A percentile compares a stretch with the other conserved stretches of the same genome.
These are phyloP conservation scores for Globisporangium acanthophoron DNA, from an alignment of 352 stramenopile species.

Conservation along the genomic window DNA sequence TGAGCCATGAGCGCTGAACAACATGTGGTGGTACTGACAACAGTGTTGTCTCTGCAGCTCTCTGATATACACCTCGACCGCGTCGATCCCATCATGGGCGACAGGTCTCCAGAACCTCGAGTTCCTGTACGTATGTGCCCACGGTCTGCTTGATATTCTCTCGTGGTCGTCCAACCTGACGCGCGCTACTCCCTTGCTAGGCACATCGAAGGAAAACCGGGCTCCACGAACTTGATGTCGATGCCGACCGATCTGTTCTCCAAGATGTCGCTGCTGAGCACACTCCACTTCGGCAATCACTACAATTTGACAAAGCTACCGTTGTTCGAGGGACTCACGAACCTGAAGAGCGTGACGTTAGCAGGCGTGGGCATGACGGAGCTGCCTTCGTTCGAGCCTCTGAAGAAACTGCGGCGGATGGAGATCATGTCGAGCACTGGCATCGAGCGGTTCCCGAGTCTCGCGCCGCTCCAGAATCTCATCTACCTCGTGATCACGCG, in stretches of 20 bases:
- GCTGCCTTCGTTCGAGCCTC: slow-evolving; percentile 15
- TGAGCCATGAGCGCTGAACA: not conserved
- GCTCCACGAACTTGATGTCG: not conserved
- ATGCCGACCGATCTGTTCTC: slow-evolving; percentile 21
- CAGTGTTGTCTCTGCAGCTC: slow-evolving; percentile 9
- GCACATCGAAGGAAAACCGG: not conserved
- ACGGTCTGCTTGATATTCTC: too few species aligned
- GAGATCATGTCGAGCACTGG: slow-evolving; percentile 12
- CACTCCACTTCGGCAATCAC: slow-evolving; percentile 25
- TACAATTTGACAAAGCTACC: slow-evolving; percentile 13
- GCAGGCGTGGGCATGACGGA: slow-evolving; percentile 16
- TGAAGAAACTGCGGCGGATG: slow-evolving; percentile 19
- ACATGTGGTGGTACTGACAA: not conserved
- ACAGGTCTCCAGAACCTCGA: slow-evolving; percentile 20
- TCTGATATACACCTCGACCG: slow-evolving; percentile 19
- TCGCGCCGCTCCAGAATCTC: slow-evolving; percentile 17
- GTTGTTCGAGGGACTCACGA: slow-evolving; percentile 26
- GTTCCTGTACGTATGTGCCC: slow-evolving; percentile 24
- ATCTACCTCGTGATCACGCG: slow-evolving; percentile 15
- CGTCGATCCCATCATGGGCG: slow-evolving; percentile 17
- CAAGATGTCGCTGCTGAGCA: slow-evolving; percentile 21
- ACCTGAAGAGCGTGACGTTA: slow-evolving; percentile 24
- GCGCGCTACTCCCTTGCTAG: not conserved
- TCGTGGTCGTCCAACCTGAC: too few species aligned
- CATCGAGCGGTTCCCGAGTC: slow-evolving; percentile 17